phyloP scores from a whole-genome alignment of 169 alveolate genomes.

The Plasmodium malariae region DNA sequence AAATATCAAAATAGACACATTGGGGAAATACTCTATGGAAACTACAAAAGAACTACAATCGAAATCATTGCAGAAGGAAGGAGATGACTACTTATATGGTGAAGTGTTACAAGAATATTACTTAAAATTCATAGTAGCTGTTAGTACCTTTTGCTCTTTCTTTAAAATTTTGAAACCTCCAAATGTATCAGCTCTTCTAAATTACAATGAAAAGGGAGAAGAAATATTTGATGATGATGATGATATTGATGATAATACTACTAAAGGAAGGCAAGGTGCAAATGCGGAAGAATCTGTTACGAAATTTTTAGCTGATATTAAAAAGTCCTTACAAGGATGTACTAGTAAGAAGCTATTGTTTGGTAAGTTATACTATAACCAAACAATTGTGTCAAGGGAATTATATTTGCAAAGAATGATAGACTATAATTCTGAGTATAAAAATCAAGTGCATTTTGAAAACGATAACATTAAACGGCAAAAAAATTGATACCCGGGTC shows the following conservation, averaged over 20 bases:
- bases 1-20: slow-evolving; percentile 40
- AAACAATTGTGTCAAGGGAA: slow-evolving; percentile 47
- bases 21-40: not conserved
- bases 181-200: slow-evolving; percentile 60
- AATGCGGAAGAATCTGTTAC: slow-evolving; percentile 12
- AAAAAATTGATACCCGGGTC: not conserved
- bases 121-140: slow-evolving; percentile 44
- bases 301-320: slow-evolving; percentile 34
- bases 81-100: not conserved
- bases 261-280: not conserved
- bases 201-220: slow-evolving; percentile 26
- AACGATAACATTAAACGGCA: not conserved
- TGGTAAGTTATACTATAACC: slow-evolving; percentile 53
- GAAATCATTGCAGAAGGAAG: not conserved
- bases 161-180: slow-evolving; percentile 61
- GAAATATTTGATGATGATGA: slow-evolving; percentile 7
- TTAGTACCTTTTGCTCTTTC: slow-evolving; percentile 38
- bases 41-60: not conserved
- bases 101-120: slow-evolving; percentile 60
- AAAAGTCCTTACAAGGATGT: slow-evolving; percentile 72
- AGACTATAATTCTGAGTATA: slow-evolving; percentile 17
- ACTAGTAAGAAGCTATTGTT: slow-evolving; percentile 63
- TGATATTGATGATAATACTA: not conserved
- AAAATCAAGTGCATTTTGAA: not conserved
- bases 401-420: slow-evolving; percentile 33